A percentile compares a stretch with the other conserved stretches of the same genome.
These are phyloP conservation scores for Boletus eberwhitei DNA, from an alignment of 768 basidiomycete species.

Conservation along the genomic window DNA sequence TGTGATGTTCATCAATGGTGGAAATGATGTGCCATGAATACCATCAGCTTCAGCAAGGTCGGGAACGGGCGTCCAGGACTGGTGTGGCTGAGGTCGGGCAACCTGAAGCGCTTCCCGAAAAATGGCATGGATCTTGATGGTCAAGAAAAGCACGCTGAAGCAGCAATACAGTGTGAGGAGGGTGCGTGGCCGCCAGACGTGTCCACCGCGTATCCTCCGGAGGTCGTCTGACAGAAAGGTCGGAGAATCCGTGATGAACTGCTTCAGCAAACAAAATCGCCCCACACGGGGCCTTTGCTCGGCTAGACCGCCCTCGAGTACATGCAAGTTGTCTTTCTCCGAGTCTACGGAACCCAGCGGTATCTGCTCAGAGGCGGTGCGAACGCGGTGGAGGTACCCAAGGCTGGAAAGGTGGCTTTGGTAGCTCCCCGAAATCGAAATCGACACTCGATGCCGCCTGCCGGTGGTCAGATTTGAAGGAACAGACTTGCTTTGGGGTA, in stretches of 20 bases:
- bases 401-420: conserved; percentile 45
- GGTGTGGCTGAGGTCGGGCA: neutral
- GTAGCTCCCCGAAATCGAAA: conserved; percentile 40
- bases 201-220: conserved; percentile 21
- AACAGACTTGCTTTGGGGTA: conserved; percentile 27
- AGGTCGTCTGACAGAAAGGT: conserved; percentile 27
- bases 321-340: conserved; percentile 10
- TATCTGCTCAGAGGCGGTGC: conserved; percentile 25
- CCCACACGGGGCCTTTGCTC: conserved; percentile 18
- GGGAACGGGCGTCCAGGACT: neutral
- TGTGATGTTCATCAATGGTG: conserved; percentile 30
- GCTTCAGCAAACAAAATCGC: conserved; percentile 24
- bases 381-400: conserved; percentile 41
- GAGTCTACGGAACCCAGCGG: conserved; percentile 1
- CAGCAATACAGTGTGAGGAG: conserved; percentile 39
- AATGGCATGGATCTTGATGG: conserved; percentile 26
- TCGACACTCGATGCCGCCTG: conserved; percentile 20
- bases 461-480: conserved; percentile 17
- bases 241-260: conserved; percentile 24
- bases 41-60: neutral
- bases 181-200: conserved; percentile 31
- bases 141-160: conserved; percentile 39
- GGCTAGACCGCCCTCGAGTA: conserved; percentile 15
- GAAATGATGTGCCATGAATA: conserved; percentile 1
- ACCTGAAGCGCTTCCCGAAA: conserved; percentile 3